A percentile compares a stretch with the other conserved stretches of the same genome.
Evolutionary conservation across 352 stramenopile genomes (phyloP).

Genomic region (Blastocystis sp.): DNA sequence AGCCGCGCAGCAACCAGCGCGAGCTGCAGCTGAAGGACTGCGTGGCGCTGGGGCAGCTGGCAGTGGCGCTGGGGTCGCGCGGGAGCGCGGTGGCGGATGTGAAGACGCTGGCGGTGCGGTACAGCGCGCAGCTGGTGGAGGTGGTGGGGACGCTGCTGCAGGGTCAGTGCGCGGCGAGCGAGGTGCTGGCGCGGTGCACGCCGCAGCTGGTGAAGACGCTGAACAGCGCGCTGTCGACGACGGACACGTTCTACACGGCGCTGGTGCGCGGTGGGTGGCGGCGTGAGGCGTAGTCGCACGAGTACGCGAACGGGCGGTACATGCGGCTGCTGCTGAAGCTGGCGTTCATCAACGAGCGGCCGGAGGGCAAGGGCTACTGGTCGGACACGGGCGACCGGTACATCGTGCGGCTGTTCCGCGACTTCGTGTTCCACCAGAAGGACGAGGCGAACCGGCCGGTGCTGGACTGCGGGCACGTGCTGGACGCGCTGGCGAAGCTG

Average conservation of each 20-base stretch:
- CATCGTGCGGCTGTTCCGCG: conserved; percentile 83
- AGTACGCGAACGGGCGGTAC: conserved; percentile 81
- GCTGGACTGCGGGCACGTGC: conserved; percentile 83
- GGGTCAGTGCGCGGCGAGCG: neutral
- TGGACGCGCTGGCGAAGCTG: conserved; percentile 82
- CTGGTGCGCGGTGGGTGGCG: conserved; percentile 75
- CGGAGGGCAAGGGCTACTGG: conserved; percentile 77
- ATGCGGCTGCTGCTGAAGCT: conserved; percentile 78
- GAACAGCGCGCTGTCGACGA: conserved; percentile 57
- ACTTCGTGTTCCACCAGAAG: conserved; percentile 86
- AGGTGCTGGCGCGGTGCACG: conserved; percentile 12
- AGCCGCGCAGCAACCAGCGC: conserved; percentile 78
- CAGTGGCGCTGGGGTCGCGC: conserved; percentile 70
- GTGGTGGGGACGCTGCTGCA: conserved; percentile 6
- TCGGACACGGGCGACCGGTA: conserved; percentile 81
- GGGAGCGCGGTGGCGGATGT: conserved; percentile 1
- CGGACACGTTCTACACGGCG: conserved; percentile 28
- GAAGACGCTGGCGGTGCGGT: conserved; percentile 39
- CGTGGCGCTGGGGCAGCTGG: conserved; percentile 73
- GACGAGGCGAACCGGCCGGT: conserved; percentile 79
- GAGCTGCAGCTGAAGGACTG: conserved; percentile 81
- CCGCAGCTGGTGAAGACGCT: conserved; percentile 57
- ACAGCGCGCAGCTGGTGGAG: conserved; percentile 41
- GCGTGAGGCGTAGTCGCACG: conserved; percentile 75
- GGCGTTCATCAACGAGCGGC: conserved; percentile 79